Base-by-base conservation (phyloP, 805 yeast species). In the Saturnispora halmiae region DNA sequence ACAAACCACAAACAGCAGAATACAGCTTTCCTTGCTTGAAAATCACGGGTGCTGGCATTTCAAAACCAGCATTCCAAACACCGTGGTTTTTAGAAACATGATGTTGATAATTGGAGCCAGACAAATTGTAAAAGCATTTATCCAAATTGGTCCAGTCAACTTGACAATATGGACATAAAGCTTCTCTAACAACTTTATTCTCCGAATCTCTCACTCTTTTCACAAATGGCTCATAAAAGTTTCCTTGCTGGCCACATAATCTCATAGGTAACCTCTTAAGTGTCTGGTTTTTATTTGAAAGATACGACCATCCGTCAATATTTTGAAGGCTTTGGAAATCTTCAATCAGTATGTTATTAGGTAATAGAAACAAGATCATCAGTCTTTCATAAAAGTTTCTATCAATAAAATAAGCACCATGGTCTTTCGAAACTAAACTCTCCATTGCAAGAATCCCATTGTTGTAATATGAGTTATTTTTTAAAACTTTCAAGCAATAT, bases 11-110 rank as follows among this genome's bases (percentile, higher is more conserved):
- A 7, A 29, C 19, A 9, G 20, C n/a, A 16, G 26, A 24, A 13
- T 26, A 14, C 16, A 16, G 32, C 10, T 13, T 29, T 10, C 21
- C 25, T 13, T 27, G 21, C 11, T 20, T n/a, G 11, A 36, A 45
- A 8, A 46, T 14, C 19, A 38, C 18, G 2, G 65, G 63, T 10
- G 47, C 45, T 7, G 58, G 54, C 55, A 60, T 47, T 31, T 49
- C 53, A 32, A 45, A 41, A 9, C 64, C 63, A n/a, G 51, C 51
- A 4, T 56, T 49, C 46, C 54, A 56, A 7, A 59, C 57, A 3
- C 63, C 63, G 35, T 60, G 64, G 15, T 53, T 52, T 33, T 52
- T 55, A 5, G 59, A 50, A 26, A 60, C 52, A 41, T 60, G 64
- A 29, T 58, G 61, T n/a, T 55, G 48, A 34, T 60, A 60, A 21